phyloP scores from a whole-genome alignment of 768 basidiomycete genomes.

The Austroboletus festivus region DNA sequence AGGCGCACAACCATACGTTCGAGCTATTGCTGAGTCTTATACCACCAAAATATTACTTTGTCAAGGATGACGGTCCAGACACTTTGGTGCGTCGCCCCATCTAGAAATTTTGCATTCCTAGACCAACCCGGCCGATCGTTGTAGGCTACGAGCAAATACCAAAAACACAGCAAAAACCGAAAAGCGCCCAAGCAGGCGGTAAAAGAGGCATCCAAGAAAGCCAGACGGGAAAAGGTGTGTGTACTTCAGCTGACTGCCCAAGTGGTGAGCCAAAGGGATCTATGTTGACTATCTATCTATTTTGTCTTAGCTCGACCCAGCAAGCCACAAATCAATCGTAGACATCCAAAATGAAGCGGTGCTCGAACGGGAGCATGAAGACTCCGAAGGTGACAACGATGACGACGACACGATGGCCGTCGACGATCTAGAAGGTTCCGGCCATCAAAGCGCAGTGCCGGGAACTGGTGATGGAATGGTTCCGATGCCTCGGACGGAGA shows the following conservation, averaged over 20 bases:
- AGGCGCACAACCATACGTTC: slow-evolving; percentile 83
- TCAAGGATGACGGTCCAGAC: slow-evolving; percentile 13
- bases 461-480: slow-evolving; percentile 35
- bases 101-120: not conserved
- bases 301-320: slow-evolving; percentile 76
- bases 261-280: no score
- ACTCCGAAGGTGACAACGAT: slow-evolving; percentile 21
- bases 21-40: slow-evolving; percentile 81
- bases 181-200: slow-evolving; percentile 81
- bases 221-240: slow-evolving; percentile 78
- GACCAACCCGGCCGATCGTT: not conserved
- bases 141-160: slow-evolving; percentile 59
- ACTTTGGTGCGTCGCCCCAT: slow-evolving; percentile 9
- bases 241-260: no score
- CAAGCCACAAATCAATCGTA: slow-evolving; percentile 74
- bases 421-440: slow-evolving; percentile 32
- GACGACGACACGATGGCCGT: slow-evolving; percentile 25
- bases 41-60: slow-evolving; percentile 84
- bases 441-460: not conserved
- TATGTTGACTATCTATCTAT: no score
- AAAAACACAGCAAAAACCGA: slow-evolving; percentile 85
- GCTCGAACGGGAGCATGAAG: slow-evolving; percentile 32
- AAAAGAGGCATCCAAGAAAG: slow-evolving; percentile 87
- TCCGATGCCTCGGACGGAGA: slow-evolving; percentile 63
- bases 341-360: slow-evolving; percentile 67